Evolutionary conservation across 2,329 filamentous ascomycete genomes (phyloP).

Genomic region (Berkeleyomyces rouxiae): DNA sequence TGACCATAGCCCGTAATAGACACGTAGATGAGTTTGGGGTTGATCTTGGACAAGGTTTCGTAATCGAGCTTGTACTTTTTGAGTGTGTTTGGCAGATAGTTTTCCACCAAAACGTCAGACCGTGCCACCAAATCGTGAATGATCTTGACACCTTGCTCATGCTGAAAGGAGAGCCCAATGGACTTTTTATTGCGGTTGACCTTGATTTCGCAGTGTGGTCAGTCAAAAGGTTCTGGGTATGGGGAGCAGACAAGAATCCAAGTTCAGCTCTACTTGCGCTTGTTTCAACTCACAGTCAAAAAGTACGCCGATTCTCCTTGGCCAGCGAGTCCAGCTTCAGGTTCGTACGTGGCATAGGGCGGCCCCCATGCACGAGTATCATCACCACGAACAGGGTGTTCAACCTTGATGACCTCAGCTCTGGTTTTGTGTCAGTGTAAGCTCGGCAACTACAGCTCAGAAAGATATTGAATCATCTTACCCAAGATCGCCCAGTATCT

Average conservation of each 20-base stretch:
- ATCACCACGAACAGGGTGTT: slow-evolving; percentile 80
- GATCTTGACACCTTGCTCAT: slow-evolving; percentile 67
- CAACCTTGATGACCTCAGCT: slow-evolving; percentile 92
- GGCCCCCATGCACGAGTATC: slow-evolving; percentile 95
- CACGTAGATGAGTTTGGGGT: slow-evolving; percentile 78
- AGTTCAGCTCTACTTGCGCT: not conserved
- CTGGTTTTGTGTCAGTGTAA: slow-evolving; percentile 26
- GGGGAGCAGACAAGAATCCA: not conserved
- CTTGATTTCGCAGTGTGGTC: slow-evolving; percentile 27
- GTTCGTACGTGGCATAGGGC: slow-evolving; percentile 67
- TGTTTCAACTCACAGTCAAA: slow-evolving; percentile 45
- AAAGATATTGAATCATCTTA: slow-evolving; percentile 28
- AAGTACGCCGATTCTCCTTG: slow-evolving; percentile 94
- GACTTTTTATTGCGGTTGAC: slow-evolving; percentile 97
- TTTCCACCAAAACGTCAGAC: slow-evolving; percentile 89
- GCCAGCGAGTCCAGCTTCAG: slow-evolving; percentile 41
- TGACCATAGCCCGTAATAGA: slow-evolving; percentile 97
- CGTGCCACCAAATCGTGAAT: slow-evolving; percentile 69
- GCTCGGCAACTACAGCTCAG: not conserved
- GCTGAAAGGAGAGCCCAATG: slow-evolving; percentile 75
- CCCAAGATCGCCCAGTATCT: slow-evolving; percentile 93
- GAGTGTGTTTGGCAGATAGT: slow-evolving; percentile 79
- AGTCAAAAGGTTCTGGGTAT: not conserved
- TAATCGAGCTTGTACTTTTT: slow-evolving; percentile 90
- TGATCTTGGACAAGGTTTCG: slow-evolving; percentile 60